These are phyloP conservation scores for Mortierella sp. DNA, from an alignment of 371 early-diverging fungal genomes.

Conservation along the genomic window DNA sequence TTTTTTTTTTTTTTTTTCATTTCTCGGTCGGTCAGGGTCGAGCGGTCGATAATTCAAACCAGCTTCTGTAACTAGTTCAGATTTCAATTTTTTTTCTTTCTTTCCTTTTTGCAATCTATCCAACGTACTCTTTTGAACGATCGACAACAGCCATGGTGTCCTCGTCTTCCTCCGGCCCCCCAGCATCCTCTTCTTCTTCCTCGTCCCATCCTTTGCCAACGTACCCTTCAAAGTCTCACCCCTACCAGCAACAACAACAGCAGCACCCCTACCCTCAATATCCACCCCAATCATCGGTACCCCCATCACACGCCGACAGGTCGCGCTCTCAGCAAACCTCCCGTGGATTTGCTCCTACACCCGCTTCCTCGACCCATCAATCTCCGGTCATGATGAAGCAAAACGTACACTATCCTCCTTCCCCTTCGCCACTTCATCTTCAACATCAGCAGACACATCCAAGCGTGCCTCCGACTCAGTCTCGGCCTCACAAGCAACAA, in stretches of 20 bases:
- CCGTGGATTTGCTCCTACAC: slow-evolving; percentile 13
- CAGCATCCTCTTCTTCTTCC: slow-evolving; percentile 15
- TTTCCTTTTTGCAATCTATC: not conserved
- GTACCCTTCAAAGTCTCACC: slow-evolving; percentile 18
- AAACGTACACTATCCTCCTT: slow-evolving; percentile 10
- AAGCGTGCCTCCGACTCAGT: not conserved
- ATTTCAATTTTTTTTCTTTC: slow-evolving; percentile 20
- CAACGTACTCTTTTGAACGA: not conserved
- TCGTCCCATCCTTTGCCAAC: slow-evolving; percentile 9
- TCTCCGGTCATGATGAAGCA: slow-evolving; percentile 21
- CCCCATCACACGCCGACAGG: not conserved
- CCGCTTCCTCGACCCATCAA: slow-evolving; percentile 6
- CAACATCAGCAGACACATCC: slow-evolving; percentile 7
- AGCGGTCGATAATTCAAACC: not conserved
- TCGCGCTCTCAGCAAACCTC: slow-evolving; percentile 8
- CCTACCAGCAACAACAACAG: slow-evolving; percentile 15
- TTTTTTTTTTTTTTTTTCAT: slow-evolving; percentile 9
- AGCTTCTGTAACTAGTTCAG: not conserved
- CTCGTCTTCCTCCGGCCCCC: slow-evolving; percentile 23
- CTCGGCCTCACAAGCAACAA: slow-evolving; percentile 15
- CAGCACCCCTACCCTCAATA: slow-evolving; percentile 5
- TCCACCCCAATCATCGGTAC: not conserved
- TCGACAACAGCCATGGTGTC: slow-evolving; percentile 13
- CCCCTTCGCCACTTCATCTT: not conserved
- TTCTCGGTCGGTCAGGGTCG: not conserved